Base-by-base conservation (phyloP, 257 asterid genomes). In the Thymus mandschuricus region DNA sequence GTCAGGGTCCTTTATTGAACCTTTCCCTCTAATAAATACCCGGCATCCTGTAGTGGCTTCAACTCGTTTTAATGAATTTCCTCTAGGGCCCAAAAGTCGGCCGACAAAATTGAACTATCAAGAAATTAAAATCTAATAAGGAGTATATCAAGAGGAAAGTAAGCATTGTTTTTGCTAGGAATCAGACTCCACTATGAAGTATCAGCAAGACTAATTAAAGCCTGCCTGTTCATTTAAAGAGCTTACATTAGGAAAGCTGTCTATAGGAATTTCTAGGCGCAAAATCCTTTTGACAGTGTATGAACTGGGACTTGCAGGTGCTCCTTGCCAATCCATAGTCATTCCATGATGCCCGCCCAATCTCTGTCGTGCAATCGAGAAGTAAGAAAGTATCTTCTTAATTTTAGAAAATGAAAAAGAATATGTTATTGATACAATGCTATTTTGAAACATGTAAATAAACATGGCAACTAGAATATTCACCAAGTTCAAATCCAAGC, bases 241-340 rank as follows among this genome's bases (percentile, higher is more conserved):
- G 75, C 84, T 81, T 83, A 95, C 99, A 77, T 83, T 92, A 67
- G 99, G 99, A 77, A 75, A 95, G 82, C 74, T 89, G 76, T 92
- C 98, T 64, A 95, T 96, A 57, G 99, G 99, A 80, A 95, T 92
- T 56, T 95, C 99, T 66, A 95, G 81, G 74, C 97, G 98, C 92
- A 95, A 76, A 64, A 95, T 87, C 78, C 90, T 88, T 75, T 92
- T 95, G 63, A 92, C 94, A 3, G 99, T 92, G 77, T 79, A 88
- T 43, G 99, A 82, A 79, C 96, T 95, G 61, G 98, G 99, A 80
- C 99, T 95, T 68, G 99, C 97, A 6, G 99, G 99, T 49, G 99
- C 96, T 62, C 98, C 98, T 86, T 88, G 99, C 99, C 99, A 95
- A 80, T 90, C 97, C 99, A 95, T 95, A 15, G 92, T 78, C 99